These are phyloP conservation scores for Avena sativa DNA, from an alignment of 176 grass and related monocot species.

Conservation along the genomic window DNA sequence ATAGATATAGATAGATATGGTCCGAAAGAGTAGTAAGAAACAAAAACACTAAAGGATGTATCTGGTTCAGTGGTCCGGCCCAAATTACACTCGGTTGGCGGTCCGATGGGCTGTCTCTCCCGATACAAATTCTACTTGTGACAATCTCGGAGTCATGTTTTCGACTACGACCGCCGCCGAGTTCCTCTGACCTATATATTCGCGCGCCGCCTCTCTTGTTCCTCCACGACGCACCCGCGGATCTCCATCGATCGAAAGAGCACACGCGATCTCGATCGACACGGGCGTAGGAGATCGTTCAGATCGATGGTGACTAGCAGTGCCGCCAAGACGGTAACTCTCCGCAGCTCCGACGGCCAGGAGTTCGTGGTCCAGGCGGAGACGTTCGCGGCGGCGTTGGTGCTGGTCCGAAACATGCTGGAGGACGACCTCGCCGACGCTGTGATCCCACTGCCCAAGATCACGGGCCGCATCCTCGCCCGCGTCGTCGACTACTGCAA, in stretches of 20 bases:
- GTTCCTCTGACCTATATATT: background rate
- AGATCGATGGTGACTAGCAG: background rate
- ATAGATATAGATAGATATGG: too few relatives aligned
- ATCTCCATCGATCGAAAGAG: background rate
- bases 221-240: background rate
- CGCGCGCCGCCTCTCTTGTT: background rate
- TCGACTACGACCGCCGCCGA: background rate
- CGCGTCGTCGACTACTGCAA: constrained; percentile 44
- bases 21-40: too few relatives aligned
- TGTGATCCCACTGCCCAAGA: background rate
- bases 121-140: background rate
- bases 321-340: background rate
- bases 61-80: background rate
- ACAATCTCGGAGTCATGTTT: background rate
- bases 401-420: background rate
- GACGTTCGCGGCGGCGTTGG: constrained; percentile 9
- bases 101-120: background rate
- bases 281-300: background rate
- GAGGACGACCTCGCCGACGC: background rate
- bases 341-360: constrained; percentile 28
- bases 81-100: background rate
- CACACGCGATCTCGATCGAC: background rate
- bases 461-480: constrained; percentile 25
- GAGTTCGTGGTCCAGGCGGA: constrained; percentile 3
- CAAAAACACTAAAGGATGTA: background rate